Percentiles rank a stretch among this genome's conserved stretches.
Conservation (phyloP, 164 flowering plant species). For the Protea cynaroides region DNA sequence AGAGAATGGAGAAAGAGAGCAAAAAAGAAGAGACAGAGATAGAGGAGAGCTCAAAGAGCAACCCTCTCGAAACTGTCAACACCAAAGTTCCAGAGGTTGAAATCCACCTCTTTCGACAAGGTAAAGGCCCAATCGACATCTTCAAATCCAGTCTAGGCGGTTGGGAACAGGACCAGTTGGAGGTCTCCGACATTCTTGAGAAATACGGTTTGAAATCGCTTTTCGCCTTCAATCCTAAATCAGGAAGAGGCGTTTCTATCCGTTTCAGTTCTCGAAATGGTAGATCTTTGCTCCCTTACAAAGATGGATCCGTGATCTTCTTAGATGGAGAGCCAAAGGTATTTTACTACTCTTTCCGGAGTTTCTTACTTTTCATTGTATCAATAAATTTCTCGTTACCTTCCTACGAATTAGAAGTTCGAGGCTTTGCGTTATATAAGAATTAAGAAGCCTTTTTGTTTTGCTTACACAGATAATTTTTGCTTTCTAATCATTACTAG, state of each 20-base stretch:
- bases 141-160: conserved; percentile 45
- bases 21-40: neutral
- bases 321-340: conserved; percentile 70
- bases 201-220: conserved; percentile 42
- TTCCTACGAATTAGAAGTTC: neutral
- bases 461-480: no score
- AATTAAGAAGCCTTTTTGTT: no score
- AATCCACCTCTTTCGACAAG: conserved; percentile 35
- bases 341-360: neutral
- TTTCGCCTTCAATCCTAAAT: conserved; percentile 33
- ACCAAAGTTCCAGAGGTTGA: conserved; percentile 49
- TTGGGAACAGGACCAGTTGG: conserved; percentile 55
- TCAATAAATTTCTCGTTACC: neutral
- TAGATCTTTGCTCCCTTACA: conserved; percentile 41
- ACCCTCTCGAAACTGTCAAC: conserved; percentile 18
- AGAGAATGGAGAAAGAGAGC: conserved; percentile 7
- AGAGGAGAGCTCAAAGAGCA: conserved; percentile 4
- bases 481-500: no score
- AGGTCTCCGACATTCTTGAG: conserved; percentile 48
- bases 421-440: neutral
- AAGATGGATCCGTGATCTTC: conserved; percentile 38
- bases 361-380: neutral
- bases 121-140: conserved; percentile 56
- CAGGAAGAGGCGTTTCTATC: conserved; percentile 48
- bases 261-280: conserved; percentile 47